phyloP scores from a whole-genome alignment of 1,284 basidiomycete species.

The Pascua guehoae region DNA sequence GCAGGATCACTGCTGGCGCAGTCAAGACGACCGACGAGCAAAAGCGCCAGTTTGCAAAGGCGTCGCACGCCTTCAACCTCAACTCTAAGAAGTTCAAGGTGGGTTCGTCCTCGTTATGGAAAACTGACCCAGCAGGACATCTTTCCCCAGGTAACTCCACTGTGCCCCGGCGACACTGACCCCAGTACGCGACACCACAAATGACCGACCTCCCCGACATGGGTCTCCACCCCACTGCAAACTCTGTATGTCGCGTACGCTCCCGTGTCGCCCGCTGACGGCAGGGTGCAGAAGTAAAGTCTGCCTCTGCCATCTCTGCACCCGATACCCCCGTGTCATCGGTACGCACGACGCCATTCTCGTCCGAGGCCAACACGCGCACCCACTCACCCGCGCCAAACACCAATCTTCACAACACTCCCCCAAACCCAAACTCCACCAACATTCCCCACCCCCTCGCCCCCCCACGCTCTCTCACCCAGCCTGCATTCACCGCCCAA shows the following conservation, averaged over 20 bases:
- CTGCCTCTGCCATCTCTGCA: not conserved
- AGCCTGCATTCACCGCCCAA: too few species aligned
- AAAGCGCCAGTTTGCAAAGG: conserved; percentile 69
- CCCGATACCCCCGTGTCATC: conserved; percentile 11
- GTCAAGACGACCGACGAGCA: conserved; percentile 75
- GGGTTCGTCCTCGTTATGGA: not conserved
- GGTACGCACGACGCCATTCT: conserved; percentile 4
- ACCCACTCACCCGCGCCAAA: conserved; percentile 4
- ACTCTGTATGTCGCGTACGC: conserved; percentile 8
- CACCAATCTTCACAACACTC: not conserved
- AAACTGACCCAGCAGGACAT: conserved; percentile 54
- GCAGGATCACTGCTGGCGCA: conserved; percentile 81
- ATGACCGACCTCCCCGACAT: conserved; percentile 79
- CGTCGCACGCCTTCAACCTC: conserved; percentile 82
- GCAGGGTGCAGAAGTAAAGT: conserved; percentile 11
- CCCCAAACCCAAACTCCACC: not conserved
- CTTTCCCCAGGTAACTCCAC: conserved; percentile 68
- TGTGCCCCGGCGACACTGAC: conserved; percentile 13
- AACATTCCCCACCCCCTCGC: too few species aligned
- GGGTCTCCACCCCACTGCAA: conserved; percentile 52
- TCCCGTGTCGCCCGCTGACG: conserved; percentile 2
- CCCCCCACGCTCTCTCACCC: too few species aligned
- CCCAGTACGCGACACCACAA: conserved; percentile 63
- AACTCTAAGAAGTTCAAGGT: conserved; percentile 68
- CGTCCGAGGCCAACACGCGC: conserved; percentile 5